Percentiles rank a stretch among this genome's conserved stretches.
Evolutionary conservation across 2,329 filamentous ascomycete species (phyloP).

Genomic region (Epichloe sp.): DNA sequence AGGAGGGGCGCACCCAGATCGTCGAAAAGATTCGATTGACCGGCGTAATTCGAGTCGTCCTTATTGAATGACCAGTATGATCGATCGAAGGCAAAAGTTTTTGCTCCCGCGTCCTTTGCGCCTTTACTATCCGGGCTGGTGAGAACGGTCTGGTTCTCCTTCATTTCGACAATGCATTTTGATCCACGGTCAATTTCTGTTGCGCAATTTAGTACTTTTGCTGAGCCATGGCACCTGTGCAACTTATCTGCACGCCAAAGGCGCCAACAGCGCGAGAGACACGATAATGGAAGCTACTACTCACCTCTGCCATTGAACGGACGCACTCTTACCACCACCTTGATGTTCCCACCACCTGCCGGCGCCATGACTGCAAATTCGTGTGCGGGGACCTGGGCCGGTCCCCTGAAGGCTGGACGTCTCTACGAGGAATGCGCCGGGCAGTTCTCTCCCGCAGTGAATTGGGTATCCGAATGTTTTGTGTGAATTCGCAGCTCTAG

Average conservation of each 20-base stretch:
- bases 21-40: slow-evolving; percentile 76
- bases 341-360: slow-evolving; percentile 86
- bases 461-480: not conserved
- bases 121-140: slow-evolving; percentile 59
- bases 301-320: slow-evolving; percentile 92
- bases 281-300: slow-evolving; percentile 10
- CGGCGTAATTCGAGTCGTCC: slow-evolving; percentile 68
- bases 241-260: not conserved
- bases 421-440: slow-evolving; percentile 15
- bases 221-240: slow-evolving; percentile 30
- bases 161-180: slow-evolving; percentile 97
- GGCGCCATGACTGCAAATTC: slow-evolving; percentile 24
- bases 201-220: not conserved
- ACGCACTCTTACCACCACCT: slow-evolving; percentile 94
- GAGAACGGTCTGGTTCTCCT: slow-evolving; percentile 80
- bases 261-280: not conserved
- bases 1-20: slow-evolving; percentile 82
- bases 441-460: not conserved
- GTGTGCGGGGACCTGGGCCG: slow-evolving; percentile 22
- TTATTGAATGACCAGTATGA: slow-evolving; percentile 98
- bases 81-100: slow-evolving; percentile 89
- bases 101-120: slow-evolving; percentile 57
- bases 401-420: slow-evolving; percentile 19
- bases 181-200: slow-evolving; percentile 78
- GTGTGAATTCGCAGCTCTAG: not conserved